phyloP scores from a whole-genome alignment of 2,329 filamentous ascomycete genomes.

The Dendrostoma leiphaemia region DNA sequence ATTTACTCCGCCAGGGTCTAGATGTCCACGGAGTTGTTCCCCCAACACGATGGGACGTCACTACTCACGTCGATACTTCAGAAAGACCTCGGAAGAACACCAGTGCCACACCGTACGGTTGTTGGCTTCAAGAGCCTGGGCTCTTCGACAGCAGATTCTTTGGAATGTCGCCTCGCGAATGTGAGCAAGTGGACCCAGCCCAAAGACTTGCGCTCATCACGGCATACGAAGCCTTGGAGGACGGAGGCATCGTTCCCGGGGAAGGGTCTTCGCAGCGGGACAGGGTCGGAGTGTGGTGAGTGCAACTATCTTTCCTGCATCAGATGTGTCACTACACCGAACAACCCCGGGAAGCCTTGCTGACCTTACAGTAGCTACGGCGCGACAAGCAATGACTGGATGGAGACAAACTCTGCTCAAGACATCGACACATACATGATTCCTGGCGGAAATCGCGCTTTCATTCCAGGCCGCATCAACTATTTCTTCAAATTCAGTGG shows the following conservation, averaged over 20 bases:
- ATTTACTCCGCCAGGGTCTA: slow-evolving; percentile 69
- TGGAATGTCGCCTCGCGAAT: slow-evolving; percentile 79
- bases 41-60: slow-evolving; percentile 67
- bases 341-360: no score
- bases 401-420: slow-evolving; percentile 71
- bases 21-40: slow-evolving; percentile 70
- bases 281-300: slow-evolving; percentile 35
- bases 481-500: slow-evolving; percentile 40
- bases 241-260: slow-evolving; percentile 64
- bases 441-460: slow-evolving; percentile 48
- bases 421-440: slow-evolving; percentile 59
- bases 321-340: no score
- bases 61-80: slow-evolving; percentile 68
- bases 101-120: slow-evolving; percentile 67
- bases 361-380: slow-evolving; percentile 65
- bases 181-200: slow-evolving; percentile 72
- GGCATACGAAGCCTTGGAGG: slow-evolving; percentile 77
- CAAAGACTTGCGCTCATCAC: slow-evolving; percentile 72
- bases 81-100: slow-evolving; percentile 69
- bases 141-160: slow-evolving; percentile 78
- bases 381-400: slow-evolving; percentile 74
- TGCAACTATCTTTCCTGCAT: slow-evolving; percentile 42
- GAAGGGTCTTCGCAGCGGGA: slow-evolving; percentile 38
- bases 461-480: slow-evolving; percentile 48
- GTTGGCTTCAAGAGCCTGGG: slow-evolving; percentile 68